phyloP scores from a whole-genome alignment of 352 stramenopile species.

The Pythium monospermum region DNA sequence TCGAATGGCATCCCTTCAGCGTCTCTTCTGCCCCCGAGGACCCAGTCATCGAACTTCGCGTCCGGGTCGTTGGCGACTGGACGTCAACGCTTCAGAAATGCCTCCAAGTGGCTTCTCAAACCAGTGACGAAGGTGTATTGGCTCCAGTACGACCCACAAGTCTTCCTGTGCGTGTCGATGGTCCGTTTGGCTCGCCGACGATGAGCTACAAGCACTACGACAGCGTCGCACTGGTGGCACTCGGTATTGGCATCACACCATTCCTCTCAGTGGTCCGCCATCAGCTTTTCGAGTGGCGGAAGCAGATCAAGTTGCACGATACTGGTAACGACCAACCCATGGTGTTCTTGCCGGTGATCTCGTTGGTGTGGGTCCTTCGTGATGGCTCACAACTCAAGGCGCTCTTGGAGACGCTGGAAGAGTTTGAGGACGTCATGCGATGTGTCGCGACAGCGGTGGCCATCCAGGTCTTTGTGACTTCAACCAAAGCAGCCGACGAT shows the following conservation, averaged over 20 bases:
- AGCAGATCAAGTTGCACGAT: not conserved
- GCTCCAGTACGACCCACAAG: not conserved
- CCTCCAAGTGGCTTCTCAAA: not conserved
- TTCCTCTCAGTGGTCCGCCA: constrained; percentile 44
- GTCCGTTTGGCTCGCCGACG: constrained; percentile 30
- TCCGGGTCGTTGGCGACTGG: constrained; percentile 43
- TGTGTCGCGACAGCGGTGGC: not conserved
- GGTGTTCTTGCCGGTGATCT: constrained; percentile 2
- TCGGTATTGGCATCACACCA: constrained; percentile 37
- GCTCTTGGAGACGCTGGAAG: constrained; percentile 16
- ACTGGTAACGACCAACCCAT: too few relatives aligned
- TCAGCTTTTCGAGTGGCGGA: constrained; percentile 27
- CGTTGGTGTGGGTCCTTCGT: constrained; percentile 29
- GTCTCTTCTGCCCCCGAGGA: constrained; percentile 50
- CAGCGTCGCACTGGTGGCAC: constrained; percentile 25
- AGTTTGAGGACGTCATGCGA: constrained; percentile 26
- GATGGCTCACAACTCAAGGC: constrained; percentile 16
- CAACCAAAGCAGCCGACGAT: not conserved
- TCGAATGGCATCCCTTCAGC: constrained; percentile 83
- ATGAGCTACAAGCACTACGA: constrained; percentile 25
- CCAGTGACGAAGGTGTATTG: not conserved
- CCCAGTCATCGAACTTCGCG: constrained; percentile 31
- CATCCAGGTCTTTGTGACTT: constrained; percentile 24
- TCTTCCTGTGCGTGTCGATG: constrained; percentile 22
- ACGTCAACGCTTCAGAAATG: constrained; percentile 15